phyloP scores from a whole-genome alignment of 2,329 filamentous ascomycete species.

The Lasiodiplodia hormozganensis region DNA sequence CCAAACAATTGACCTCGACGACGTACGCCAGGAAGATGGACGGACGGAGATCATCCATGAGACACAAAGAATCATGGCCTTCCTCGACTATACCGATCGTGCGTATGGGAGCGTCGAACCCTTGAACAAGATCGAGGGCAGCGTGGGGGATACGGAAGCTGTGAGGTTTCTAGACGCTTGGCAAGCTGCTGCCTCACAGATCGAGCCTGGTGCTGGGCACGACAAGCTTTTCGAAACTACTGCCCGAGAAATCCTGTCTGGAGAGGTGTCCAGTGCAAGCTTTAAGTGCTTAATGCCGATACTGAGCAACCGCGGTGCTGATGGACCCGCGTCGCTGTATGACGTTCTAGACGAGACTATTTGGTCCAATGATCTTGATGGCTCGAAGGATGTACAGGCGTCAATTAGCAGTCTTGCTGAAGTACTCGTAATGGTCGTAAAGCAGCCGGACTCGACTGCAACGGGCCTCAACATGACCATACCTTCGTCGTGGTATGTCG shows the following conservation, averaged over 20 bases:
- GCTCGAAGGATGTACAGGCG: slow-evolving; percentile 41
- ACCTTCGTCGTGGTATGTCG: slow-evolving; percentile 62
- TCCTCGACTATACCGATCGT: slow-evolving; percentile 63
- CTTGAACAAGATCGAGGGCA: slow-evolving; percentile 52
- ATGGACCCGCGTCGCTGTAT: slow-evolving; percentile 55
- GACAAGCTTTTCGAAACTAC: slow-evolving; percentile 55
- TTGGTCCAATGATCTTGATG: slow-evolving; percentile 52
- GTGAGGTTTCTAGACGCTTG: slow-evolving; percentile 57
- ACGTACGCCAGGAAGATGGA: slow-evolving; percentile 42
- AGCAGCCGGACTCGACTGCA: slow-evolving; percentile 44
- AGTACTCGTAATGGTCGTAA: slow-evolving; percentile 58
- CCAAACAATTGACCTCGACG: slow-evolving; percentile 54
- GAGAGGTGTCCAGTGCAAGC: background rate
- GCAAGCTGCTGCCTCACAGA: slow-evolving; percentile 53
- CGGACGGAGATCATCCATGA: slow-evolving; percentile 62
- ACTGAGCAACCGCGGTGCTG: slow-evolving; percentile 34
- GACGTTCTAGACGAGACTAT: slow-evolving; percentile 61
- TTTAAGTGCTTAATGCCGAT: slow-evolving; percentile 42
- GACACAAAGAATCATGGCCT: slow-evolving; percentile 67
- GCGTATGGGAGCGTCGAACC: slow-evolving; percentile 65
- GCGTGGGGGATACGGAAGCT: slow-evolving; percentile 37
- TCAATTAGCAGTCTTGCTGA: slow-evolving; percentile 52
- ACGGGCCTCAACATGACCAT: slow-evolving; percentile 55
- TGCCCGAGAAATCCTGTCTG: slow-evolving; percentile 37
- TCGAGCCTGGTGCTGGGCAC: slow-evolving; percentile 50